Evolutionary conservation across 2,329 filamentous ascomycete species (phyloP), one percentile per base, ranked within the genome.

Genomic region (Calonectria crousiana): DNA sequence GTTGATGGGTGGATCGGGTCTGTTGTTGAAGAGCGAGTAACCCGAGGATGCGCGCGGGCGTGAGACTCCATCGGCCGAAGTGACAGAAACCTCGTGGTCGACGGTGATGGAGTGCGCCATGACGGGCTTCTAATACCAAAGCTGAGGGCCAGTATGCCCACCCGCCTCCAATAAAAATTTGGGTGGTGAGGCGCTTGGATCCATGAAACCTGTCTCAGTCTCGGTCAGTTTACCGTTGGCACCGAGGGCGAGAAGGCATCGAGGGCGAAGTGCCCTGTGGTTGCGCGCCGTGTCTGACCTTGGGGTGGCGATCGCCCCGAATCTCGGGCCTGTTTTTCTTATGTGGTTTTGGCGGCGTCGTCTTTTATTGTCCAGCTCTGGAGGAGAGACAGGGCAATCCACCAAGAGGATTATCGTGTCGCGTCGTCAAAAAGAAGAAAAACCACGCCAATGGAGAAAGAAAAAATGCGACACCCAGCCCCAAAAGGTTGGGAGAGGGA

Each of bases 31-130:
- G 30, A 69, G 58, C 34, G 66, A 49, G 62, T 71, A 72, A 32
- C 70, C 52, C 36, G 75, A 66, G 6, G 69, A 70, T 67, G 78
- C 77, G 64, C 73, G 72, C 69, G 75, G 75, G 68, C 73, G 76
- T 28, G 71, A 64, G 68, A 38, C 74, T 73, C 73, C 78, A 78
- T 75, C 78, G 74, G 74, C 75, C 71, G 75, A 74, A 71, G 71
- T 75, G 73, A 76, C 76, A 67, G 78, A 75, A 64, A 71, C 76
- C 65, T 81, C 79, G 41, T 69, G 74, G 62, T 73, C 75, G 56
- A 76, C 71, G 56, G 71, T 72, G 49, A 76, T 65, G 64, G 69
- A 71, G 72, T 80, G 79, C 73, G 79, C 78, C 79, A 81, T 81
- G 74, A 44, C 76, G 76, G 77, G 77, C 78, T 72, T 72, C 69